Evolutionary conservation across 345 rosid species (phyloP).

Genomic region (Gossypium ekmanianum): DNA sequence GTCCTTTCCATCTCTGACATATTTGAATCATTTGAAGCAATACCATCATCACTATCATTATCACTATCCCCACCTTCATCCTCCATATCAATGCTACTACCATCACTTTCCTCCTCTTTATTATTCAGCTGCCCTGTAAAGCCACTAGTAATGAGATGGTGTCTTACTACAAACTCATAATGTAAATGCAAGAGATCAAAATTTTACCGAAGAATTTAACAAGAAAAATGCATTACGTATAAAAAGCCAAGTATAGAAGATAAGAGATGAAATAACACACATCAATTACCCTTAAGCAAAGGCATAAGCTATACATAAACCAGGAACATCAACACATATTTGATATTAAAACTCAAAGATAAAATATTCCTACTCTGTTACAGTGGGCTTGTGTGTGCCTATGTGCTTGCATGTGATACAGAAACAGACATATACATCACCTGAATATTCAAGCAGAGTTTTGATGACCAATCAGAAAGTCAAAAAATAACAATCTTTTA

Average conservation of each 20-base stretch:
- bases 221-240: neutral
- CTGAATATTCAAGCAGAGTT: neutral
- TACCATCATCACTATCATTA: slow-evolving; percentile 27
- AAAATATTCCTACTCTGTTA: neutral
- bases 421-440: neutral
- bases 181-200: neutral
- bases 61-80: slow-evolving; percentile 42
- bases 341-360: neutral
- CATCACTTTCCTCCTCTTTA: slow-evolving; percentile 45
- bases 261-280: neutral
- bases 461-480: neutral
- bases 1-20: slow-evolving; percentile 32
- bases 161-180: neutral
- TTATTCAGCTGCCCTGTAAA: slow-evolving; percentile 48
- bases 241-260: neutral
- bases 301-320: neutral
- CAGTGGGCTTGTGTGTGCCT: neutral
- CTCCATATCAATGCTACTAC: slow-evolving; percentile 59
- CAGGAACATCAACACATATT: neutral
- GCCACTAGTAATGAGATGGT: neutral
- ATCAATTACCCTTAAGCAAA: neutral
- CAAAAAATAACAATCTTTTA: neutral
- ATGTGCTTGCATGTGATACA: neutral
- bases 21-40: slow-evolving; percentile 28
- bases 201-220: neutral